Conservation (phyloP, 129 eudicot genomes). For the Tagetes erecta region DNA sequence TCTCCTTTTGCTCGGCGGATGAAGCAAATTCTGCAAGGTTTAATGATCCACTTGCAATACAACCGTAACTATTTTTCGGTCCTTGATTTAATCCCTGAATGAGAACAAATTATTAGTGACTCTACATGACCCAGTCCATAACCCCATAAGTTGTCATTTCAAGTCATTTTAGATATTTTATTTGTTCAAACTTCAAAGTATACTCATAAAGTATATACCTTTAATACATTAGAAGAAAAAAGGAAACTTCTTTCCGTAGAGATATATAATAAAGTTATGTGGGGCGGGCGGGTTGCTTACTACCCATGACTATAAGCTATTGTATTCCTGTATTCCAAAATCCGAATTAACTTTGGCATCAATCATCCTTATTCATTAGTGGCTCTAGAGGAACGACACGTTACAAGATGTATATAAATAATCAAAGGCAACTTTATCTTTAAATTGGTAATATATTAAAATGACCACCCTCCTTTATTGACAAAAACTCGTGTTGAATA, state of each 20-base stretch:
- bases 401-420: conserved; percentile 13
- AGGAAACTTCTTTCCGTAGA: conserved; percentile 27
- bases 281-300: conserved; percentile 39
- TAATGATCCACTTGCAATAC: conserved; percentile 55
- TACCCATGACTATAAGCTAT: conserved; percentile 16
- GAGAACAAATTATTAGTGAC: conserved; percentile 14
- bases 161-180: background rate
- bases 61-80: conserved; percentile 37
- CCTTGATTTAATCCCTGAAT: conserved; percentile 51
- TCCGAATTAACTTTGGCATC: conserved; percentile 38
- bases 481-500: conserved; percentile 27
- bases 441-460: conserved; percentile 24
- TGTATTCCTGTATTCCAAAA: conserved; percentile 28
- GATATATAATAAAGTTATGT: conserved; percentile 24
- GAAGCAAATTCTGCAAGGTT: conserved; percentile 71
- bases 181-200: background rate
- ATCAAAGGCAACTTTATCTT: conserved; percentile 22
- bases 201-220: conserved; percentile 10
- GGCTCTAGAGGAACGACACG: conserved; percentile 6
- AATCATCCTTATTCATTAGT: conserved; percentile 27
- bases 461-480: conserved; percentile 33
- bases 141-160: background rate
- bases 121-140: background rate
- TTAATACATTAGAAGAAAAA: conserved; percentile 19
- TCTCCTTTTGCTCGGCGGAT: conserved; percentile 43